Evolutionary conservation across 2,329 filamentous ascomycete species (phyloP).

Genomic region (Pestalotiopsis sp.): DNA sequence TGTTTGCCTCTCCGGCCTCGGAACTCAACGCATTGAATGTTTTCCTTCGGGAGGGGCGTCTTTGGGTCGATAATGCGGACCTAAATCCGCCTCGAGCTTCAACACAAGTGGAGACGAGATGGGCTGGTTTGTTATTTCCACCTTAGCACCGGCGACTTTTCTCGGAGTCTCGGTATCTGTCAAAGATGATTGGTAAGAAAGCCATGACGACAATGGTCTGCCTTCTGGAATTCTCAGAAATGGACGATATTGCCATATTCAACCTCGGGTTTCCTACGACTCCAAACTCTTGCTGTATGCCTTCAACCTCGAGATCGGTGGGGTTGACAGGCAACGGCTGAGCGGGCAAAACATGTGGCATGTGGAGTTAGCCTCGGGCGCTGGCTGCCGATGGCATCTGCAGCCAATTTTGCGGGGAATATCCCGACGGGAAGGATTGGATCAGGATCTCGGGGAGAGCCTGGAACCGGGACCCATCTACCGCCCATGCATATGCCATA

Average conservation of each 20-base stretch:
- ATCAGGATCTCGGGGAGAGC: neutral
- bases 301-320: neutral
- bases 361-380: neutral
- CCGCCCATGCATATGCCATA: neutral
- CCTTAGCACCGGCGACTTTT: neutral
- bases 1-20: conserved; percentile 10
- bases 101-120: conserved; percentile 1
- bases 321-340: neutral
- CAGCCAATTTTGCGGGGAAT: conserved; percentile 7
- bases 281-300: neutral
- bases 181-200: neutral
- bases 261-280: neutral
- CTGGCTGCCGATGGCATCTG: neutral
- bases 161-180: neutral
- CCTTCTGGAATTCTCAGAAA: neutral
- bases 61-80: conserved; percentile 1
- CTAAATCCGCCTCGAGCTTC: conserved; percentile 7
- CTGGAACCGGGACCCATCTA: neutral
- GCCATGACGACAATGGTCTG: neutral
- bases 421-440: conserved; percentile 1
- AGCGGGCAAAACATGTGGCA: neutral
- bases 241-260: too few relatives aligned
- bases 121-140: neutral
- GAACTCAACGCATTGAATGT: neutral
- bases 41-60: conserved; percentile 8